Evolutionary conservation across 1,284 basidiomycete genomes (phyloP).

Genomic region (Blastosporella zonata): DNA sequence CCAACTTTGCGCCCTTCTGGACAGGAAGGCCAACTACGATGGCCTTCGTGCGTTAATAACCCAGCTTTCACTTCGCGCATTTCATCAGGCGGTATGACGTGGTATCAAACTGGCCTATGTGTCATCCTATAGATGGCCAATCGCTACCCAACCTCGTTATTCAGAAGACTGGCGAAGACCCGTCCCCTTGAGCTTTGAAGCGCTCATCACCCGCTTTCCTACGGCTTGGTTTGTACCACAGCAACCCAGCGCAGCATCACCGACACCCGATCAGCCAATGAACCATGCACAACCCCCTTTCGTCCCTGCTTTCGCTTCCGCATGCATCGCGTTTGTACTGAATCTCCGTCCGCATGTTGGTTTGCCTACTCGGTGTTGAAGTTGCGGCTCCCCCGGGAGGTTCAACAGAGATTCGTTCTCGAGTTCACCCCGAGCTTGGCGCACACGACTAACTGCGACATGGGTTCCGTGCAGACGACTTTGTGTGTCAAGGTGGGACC

Average conservation of each 20-base stretch:
- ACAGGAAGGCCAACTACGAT: conserved; percentile 35
- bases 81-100: conserved; percentile 24
- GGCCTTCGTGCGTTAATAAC: conserved; percentile 29
- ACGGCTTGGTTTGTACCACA: conserved; percentile 23
- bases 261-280: conserved; percentile 19
- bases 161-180: conserved; percentile 31
- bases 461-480: conserved; percentile 8
- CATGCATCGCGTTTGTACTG: not conserved
- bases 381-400: conserved; percentile 35
- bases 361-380: conserved; percentile 25
- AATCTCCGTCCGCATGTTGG: conserved; percentile 23
- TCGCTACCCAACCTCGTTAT: conserved; percentile 18
- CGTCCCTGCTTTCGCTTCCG: conserved; percentile 8
- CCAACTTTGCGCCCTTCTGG: conserved; percentile 32
- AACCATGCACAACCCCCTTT: conserved; percentile 18
- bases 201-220: conserved; percentile 22
- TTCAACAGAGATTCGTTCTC: conserved; percentile 40
- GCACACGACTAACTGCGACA: conserved; percentile 17
- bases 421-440: conserved; percentile 22
- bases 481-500: conserved; percentile 12
- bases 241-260: conserved; percentile 13
- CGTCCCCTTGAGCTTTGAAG: conserved; percentile 21
- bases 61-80: conserved; percentile 23
- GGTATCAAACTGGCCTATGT: conserved; percentile 19
- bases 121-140: conserved; percentile 23